Conservation (phyloP, 2,329 filamentous ascomycete genomes). For the Cladosporium colombiae region DNA sequence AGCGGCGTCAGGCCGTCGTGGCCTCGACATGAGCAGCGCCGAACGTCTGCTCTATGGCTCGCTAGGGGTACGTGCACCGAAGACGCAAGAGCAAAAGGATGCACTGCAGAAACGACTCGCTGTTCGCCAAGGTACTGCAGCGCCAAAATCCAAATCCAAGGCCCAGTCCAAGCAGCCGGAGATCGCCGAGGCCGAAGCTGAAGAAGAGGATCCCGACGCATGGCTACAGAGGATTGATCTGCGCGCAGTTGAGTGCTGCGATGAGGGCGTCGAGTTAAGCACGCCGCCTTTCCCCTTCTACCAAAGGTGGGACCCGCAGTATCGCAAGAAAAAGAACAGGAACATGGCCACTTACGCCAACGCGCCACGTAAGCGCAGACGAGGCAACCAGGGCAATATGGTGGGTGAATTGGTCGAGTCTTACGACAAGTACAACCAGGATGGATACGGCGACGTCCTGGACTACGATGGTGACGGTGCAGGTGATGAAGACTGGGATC, state of each 20-base stretch:
- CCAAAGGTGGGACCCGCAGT: slow-evolving; percentile 79
- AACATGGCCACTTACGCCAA: slow-evolving; percentile 40
- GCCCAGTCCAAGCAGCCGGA: slow-evolving; percentile 23
- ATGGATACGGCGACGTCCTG: slow-evolving; percentile 36
- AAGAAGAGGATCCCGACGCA: slow-evolving; percentile 30
- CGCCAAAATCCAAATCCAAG: slow-evolving; percentile 1
- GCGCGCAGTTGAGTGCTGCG: slow-evolving; percentile 78
- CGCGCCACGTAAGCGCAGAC: slow-evolving; percentile 43
- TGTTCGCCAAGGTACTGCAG: slow-evolving; percentile 19
- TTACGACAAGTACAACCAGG: slow-evolving; percentile 41
- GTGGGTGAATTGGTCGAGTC: slow-evolving; percentile 43
- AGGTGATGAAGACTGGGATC: slow-evolving; percentile 32
- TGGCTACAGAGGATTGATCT: slow-evolving; percentile 77
- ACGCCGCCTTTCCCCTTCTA: slow-evolving; percentile 87
- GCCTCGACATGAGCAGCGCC: slow-evolving; percentile 61
- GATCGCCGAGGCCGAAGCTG: slow-evolving; percentile 22
- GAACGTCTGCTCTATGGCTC: slow-evolving; percentile 71
- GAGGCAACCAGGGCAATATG: slow-evolving; percentile 56
- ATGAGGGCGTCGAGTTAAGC: slow-evolving; percentile 67
- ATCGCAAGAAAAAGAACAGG: slow-evolving; percentile 38
- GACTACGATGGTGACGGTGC: slow-evolving; percentile 47
- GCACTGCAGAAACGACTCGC: slow-evolving; percentile 58
- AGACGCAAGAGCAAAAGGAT: slow-evolving; percentile 67
- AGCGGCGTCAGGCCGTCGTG: slow-evolving; percentile 25
- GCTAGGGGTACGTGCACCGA: slow-evolving; percentile 68